Base-by-base conservation (phyloP, 1,284 basidiomycete species). In the Porogramme epimiltina region DNA sequence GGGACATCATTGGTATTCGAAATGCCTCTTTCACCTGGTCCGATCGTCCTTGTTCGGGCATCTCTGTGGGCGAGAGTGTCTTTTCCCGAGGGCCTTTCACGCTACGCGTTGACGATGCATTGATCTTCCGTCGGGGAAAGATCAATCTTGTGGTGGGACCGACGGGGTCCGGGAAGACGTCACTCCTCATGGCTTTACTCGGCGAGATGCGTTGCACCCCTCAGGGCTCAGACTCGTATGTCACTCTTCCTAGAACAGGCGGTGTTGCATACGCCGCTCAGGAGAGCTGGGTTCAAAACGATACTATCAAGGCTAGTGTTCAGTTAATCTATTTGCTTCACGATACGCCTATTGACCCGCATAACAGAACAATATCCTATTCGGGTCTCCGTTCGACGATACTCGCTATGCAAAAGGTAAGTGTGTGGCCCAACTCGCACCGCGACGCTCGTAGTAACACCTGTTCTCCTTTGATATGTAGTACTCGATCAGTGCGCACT, bases 181-280 rank as follows among this genome's bases (percentile, higher is more conserved):
- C 74, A 1, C 45, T 81, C 20, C 65, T 81, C 13, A 76, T 82
- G 75, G 82, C 81, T 3, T 66, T 85, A 16, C 70, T 84, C 2
- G 81, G 79, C 22, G 80, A 85, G 60, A 79, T 85, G 82, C 82
- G 85, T 59, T 84, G 78, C 58, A 64, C 77, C 20, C 75, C 80
- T 5, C 65, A 70, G 9, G 72, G 73, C 9, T 72, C 78, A 15
- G 76, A 76, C 26, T 80, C 85, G 0, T 87, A 82, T 74, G 85
- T 76, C 66, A 81, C 80, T 52, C 75, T 91, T 8, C 87, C 88
- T 18, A 76, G 87, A 6, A 67, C 71, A 1, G 77, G 79, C 10
- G 87, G 87, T 5, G 79, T 91, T 5, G 82, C 84, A 0, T 90
- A 88, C 67, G 85, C 86, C 5, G 83, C 86, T 0, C 89, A 92